Evolutionary conservation across 1,284 basidiomycete genomes (phyloP).

Genomic region (Puccinia horiana): DNA sequence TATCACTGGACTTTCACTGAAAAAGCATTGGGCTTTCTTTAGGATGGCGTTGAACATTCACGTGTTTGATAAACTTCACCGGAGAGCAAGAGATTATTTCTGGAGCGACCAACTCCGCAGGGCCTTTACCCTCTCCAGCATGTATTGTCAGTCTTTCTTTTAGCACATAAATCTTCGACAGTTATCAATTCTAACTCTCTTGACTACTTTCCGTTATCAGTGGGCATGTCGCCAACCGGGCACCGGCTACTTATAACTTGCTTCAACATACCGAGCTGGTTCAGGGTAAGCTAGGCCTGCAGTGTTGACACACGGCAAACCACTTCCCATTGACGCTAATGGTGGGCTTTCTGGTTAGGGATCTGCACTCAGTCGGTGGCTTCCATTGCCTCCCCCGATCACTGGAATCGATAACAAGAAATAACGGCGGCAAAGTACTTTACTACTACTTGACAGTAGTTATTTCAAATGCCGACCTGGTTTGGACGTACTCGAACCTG

Average conservation of each 20-base stretch:
- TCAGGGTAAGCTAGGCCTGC: conserved; percentile 49
- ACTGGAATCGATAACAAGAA: conserved; percentile 61
- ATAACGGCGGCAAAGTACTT: conserved; percentile 60
- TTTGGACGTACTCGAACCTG: conserved; percentile 63
- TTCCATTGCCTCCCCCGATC: conserved; percentile 59
- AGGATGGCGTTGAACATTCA: conserved; percentile 47
- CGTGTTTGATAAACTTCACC: conserved; percentile 46
- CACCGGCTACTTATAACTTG: conserved; percentile 63
- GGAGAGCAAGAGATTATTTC: conserved; percentile 58
- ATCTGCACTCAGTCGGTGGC: conserved; percentile 65
- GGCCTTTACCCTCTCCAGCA: conserved; percentile 61
- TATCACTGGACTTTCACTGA: neutral
- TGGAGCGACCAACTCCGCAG: conserved; percentile 62
- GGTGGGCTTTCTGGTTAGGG: conserved; percentile 55
- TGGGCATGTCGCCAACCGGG: conserved; percentile 63
- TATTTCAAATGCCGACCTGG: conserved; percentile 64
- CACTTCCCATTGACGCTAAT: neutral
- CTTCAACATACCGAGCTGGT: conserved; percentile 65
- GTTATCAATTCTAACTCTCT: conserved; percentile 32
- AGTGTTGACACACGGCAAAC: neutral
- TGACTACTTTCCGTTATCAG: conserved; percentile 50
- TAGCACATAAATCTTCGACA: neutral
- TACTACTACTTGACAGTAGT: conserved; percentile 63
- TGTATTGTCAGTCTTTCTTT: conserved; percentile 56
- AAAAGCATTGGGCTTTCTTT: neutral